Evolutionary conservation across 2,329 filamentous ascomycete genomes (phyloP).

Genomic region (Alternaria panax): DNA sequence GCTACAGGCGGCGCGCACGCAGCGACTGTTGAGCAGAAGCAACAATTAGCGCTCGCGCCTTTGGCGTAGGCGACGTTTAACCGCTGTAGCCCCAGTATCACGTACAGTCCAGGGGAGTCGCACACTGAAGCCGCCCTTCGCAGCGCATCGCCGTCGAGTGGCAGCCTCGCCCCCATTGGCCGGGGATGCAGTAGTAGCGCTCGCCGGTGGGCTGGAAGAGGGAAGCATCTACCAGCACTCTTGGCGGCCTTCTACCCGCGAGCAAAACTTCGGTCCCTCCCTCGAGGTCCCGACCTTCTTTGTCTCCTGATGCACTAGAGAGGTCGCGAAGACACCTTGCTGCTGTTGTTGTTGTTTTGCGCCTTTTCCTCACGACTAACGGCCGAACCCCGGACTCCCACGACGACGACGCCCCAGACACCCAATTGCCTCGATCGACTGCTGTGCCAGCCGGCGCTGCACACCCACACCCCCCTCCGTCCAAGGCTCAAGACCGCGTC

Average conservation of each 20-base stretch:
- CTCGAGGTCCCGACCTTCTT: constrained; percentile 11
- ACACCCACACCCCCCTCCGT: constrained; percentile 11
- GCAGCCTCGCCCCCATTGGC: constrained; percentile 16
- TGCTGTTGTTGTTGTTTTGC: constrained; percentile 16
- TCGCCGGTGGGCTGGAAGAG: constrained; percentile 21
- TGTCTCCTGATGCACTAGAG: constrained; percentile 18
- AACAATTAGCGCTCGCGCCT: constrained; percentile 8
- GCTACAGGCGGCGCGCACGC: constrained; percentile 1
- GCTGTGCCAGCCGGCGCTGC: constrained; percentile 17
- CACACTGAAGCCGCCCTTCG: constrained; percentile 8
- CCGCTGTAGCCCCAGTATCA: constrained; percentile 11
- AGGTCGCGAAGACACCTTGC: constrained; percentile 5
- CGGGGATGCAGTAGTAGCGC: constrained; percentile 25
- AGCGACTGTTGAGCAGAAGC: constrained; percentile 13
- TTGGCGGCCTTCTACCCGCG: constrained; percentile 23
- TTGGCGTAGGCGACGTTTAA: constrained; percentile 8
- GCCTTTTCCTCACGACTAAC: constrained; percentile 14
- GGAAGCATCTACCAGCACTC: constrained; percentile 18
- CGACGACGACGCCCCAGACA: not conserved
- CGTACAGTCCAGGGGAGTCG: constrained; percentile 4
- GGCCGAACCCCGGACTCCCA: constrained; percentile 9
- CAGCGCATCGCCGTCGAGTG: constrained; percentile 21
- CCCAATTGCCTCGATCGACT: not conserved
- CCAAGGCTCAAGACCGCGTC: constrained; percentile 3
- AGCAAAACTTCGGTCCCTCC: constrained; percentile 25